These are phyloP conservation scores for Grigorovia humatica DNA, from an alignment of 805 yeast species.

Conservation along the genomic window DNA sequence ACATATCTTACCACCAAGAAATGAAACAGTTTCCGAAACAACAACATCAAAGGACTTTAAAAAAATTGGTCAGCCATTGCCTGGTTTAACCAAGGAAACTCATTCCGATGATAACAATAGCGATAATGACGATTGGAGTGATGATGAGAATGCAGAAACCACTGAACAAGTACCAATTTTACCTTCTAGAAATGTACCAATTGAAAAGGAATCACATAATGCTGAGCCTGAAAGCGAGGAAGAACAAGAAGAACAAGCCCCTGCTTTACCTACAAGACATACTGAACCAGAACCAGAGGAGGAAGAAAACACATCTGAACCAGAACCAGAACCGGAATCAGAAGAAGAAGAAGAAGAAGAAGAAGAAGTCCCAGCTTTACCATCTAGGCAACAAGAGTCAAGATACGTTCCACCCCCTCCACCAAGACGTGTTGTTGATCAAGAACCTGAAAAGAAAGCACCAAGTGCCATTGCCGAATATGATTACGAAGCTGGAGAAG, in stretches of 20 bases:
- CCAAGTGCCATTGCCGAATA: conserved; percentile 66
- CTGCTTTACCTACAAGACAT: conserved; percentile 19
- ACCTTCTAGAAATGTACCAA: conserved; percentile 4
- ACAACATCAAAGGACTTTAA: conserved; percentile 11
- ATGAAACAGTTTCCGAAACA: conserved; percentile 1
- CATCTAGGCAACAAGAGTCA: conserved; percentile 8
- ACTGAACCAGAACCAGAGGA: conserved; percentile 12
- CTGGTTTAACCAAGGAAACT: conserved; percentile 21
- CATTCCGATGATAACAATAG: conserved; percentile 10
- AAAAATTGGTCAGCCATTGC: conserved; percentile 25
- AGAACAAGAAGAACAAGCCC: conserved; percentile 9
- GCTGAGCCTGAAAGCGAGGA: conserved; percentile 2
- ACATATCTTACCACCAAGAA: conserved; percentile 12
- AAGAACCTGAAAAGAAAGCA: conserved; percentile 18
- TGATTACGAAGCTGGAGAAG: conserved; percentile 87
- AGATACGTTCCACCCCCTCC: conserved; percentile 13
- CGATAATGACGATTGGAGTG: conserved; percentile 18
- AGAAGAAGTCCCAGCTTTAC: conserved; percentile 8
- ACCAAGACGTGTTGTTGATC: conserved; percentile 12
- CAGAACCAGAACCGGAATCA: conserved; percentile 15
- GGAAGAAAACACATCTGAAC: conserved; percentile 14
- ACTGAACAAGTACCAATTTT: conserved; percentile 7
- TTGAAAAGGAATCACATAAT: not conserved
- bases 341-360: conserved; percentile 8
- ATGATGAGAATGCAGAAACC: conserved; percentile 14